These are phyloP conservation scores for Beauveria scarabaeidicola DNA, from an alignment of 2,329 filamentous ascomycete species.

Conservation along the genomic window DNA sequence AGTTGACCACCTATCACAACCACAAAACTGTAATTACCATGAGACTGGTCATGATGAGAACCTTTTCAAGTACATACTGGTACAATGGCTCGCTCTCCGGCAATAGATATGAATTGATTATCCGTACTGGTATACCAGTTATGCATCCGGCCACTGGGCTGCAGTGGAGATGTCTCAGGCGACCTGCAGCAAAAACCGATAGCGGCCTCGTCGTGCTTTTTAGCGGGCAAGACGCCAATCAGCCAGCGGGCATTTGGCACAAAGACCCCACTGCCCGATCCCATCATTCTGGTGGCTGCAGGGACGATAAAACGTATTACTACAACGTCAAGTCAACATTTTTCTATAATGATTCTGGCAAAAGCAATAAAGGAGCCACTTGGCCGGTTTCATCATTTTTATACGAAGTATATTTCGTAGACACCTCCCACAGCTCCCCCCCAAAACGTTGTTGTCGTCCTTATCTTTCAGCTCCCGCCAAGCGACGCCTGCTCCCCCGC, in stretches of 20 bases:
- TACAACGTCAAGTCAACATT: not conserved
- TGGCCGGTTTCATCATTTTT: too few relatives aligned
- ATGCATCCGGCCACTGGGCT: too few relatives aligned
- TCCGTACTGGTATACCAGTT: too few relatives aligned
- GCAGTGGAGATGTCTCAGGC: not conserved
- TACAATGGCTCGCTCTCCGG: too few relatives aligned
- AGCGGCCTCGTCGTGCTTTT: not conserved
- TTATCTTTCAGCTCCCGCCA: not conserved
- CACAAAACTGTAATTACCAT: too few relatives aligned
- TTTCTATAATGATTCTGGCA: too few relatives aligned
- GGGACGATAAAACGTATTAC: not conserved
- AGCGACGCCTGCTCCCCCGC: not conserved
- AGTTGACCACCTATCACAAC: too few relatives aligned
- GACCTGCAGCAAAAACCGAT: not conserved
- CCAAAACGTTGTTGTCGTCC: not conserved
- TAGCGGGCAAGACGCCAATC: not conserved
- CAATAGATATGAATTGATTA: too few relatives aligned
- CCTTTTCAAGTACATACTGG: too few relatives aligned
- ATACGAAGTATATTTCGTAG: too few relatives aligned
- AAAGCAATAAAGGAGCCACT: too few relatives aligned
- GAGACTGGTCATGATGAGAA: too few relatives aligned
- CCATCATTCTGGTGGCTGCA: constrained; percentile 2
- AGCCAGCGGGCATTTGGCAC: not conserved
- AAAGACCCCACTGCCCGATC: not conserved
- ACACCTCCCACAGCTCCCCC: not conserved